These are phyloP conservation scores for Polychaeton citri DNA, from an alignment of 2,329 filamentous ascomycete species.

Conservation along the genomic window DNA sequence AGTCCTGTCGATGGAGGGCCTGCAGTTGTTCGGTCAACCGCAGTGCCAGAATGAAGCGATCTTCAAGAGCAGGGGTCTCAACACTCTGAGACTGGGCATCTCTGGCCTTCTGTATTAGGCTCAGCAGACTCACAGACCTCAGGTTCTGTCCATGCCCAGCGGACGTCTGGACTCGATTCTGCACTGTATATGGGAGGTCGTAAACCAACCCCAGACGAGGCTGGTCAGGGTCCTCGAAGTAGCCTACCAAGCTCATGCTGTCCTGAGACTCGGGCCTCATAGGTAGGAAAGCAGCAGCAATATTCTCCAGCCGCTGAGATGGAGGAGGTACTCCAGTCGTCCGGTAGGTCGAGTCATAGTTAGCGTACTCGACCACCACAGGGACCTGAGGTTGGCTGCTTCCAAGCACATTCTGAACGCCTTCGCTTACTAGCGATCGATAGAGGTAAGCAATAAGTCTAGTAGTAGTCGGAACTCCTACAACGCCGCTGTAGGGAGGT, in stretches of 20 bases:
- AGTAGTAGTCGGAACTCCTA: slow-evolving; percentile 28
- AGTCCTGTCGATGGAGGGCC: slow-evolving; percentile 55
- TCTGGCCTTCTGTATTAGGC: slow-evolving; percentile 33
- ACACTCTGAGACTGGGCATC: slow-evolving; percentile 27
- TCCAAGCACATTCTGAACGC: slow-evolving; percentile 20
- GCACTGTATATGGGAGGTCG: slow-evolving; percentile 47
- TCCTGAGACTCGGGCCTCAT: slow-evolving; percentile 20
- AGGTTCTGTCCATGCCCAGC: slow-evolving; percentile 26
- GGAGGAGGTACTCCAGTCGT: slow-evolving; percentile 34
- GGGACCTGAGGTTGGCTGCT: slow-evolving; percentile 28
- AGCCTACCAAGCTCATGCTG: slow-evolving; percentile 48
- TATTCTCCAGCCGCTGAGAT: slow-evolving; percentile 29
- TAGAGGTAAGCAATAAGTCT: slow-evolving; percentile 31
- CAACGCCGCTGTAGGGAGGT: slow-evolving; percentile 34
- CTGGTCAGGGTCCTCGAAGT: slow-evolving; percentile 62
- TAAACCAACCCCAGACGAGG: slow-evolving; percentile 60
- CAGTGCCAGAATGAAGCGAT: slow-evolving; percentile 61
- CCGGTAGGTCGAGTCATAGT: slow-evolving; percentile 34
- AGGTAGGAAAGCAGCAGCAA: slow-evolving; percentile 19
- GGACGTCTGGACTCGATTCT: slow-evolving; percentile 37
- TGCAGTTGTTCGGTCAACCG: slow-evolving; percentile 62
- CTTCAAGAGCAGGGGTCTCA: slow-evolving; percentile 52
- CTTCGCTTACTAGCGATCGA: slow-evolving; percentile 14
- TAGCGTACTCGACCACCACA: slow-evolving; percentile 58
- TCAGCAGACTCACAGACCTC: slow-evolving; percentile 32